Evolutionary conservation across 75 land plant species (phyloP).

Genomic region (Selaginella tamariscina): DNA sequence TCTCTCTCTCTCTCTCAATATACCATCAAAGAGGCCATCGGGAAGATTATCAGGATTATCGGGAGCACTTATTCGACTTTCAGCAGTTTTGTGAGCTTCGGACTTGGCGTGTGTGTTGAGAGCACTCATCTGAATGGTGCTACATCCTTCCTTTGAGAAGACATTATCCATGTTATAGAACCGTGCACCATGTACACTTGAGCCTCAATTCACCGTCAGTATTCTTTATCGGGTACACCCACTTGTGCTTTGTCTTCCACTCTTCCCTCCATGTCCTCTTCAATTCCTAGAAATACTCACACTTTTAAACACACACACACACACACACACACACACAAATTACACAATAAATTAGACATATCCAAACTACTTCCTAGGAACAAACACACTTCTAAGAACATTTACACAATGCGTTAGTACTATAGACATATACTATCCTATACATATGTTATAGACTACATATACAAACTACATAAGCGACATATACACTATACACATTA

Average conservation of each 20-base stretch:
- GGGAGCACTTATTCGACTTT: constrained; percentile 1
- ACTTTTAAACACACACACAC: too few relatives aligned
- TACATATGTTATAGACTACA: too few relatives aligned
- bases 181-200: constrained; percentile 7
- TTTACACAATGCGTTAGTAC: too few relatives aligned
- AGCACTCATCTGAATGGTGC: constrained; percentile 13
- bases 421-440: too few relatives aligned
- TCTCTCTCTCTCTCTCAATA: too few relatives aligned
- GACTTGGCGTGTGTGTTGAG: constrained; percentile 11
- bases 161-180: constrained; percentile 4
- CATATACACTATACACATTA: too few relatives aligned
- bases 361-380: too few relatives aligned
- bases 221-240: constrained; percentile 6
- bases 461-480: too few relatives aligned
- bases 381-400: too few relatives aligned
- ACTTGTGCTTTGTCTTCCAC: constrained; percentile 4
- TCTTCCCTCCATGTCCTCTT: constrained; percentile 2
- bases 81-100: constrained; percentile 10
- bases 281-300: too few relatives aligned
- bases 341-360: too few relatives aligned
- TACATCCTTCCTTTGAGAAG: constrained; percentile 1
- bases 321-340: too few relatives aligned
- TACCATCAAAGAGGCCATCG: neutral
- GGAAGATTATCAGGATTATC: neutral
- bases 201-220: neutral